Evolutionary conservation across 768 basidiomycete species (phyloP), one percentile per base, ranked within the genome.

Genomic region (Lactifluus echinatus): DNA sequence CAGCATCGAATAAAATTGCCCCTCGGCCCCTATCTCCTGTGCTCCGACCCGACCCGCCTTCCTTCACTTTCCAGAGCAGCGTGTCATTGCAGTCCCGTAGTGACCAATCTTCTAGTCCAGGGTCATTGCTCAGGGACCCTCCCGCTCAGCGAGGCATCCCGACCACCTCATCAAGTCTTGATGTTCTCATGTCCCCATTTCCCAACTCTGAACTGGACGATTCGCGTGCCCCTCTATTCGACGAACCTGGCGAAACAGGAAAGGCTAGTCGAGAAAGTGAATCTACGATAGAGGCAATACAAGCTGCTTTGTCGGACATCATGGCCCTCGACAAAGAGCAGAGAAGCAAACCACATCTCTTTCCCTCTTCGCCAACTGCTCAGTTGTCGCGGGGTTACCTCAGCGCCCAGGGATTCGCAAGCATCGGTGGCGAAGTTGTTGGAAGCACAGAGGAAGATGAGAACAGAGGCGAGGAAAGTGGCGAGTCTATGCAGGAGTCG

Each of bases 241-340:
- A 86, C 62, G 87, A 90, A 64, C 84, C 87, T 1, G 85, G 87
- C 59, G 87, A 91, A 57, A 67, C 63, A 3, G 67, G 59, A 58
- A 80, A 76, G 57, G 73, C 73, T 60, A 83, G 85, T 46, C 77
- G 83, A 47, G 83, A 81, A 46, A 87, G 73, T 17, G 74, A 95
- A 69, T 81, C 87, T 50, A 78, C 92, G 37, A 96, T 98, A 83
- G 92, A 93, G 65, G 94, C 95, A 2, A 96, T 98, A 19, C 93
- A 93, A 65, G 93, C 93, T 8, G 96, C 96, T 4, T 74, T 99
- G 60, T 93, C 90, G 10, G 91, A 95, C 67, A 97, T 99, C 68
- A 93, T 99, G 66, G 91, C 92, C 2, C 76, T 87, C 39, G 90
- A 95, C 61, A 77, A 84, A 37, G 77, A 80, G 53, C 70, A 70